A percentile compares a stretch with the other conserved stretches of the same genome.
Evolutionary conservation across 441 rosid species (phyloP).

Genomic region (Croton laevigatus): DNA sequence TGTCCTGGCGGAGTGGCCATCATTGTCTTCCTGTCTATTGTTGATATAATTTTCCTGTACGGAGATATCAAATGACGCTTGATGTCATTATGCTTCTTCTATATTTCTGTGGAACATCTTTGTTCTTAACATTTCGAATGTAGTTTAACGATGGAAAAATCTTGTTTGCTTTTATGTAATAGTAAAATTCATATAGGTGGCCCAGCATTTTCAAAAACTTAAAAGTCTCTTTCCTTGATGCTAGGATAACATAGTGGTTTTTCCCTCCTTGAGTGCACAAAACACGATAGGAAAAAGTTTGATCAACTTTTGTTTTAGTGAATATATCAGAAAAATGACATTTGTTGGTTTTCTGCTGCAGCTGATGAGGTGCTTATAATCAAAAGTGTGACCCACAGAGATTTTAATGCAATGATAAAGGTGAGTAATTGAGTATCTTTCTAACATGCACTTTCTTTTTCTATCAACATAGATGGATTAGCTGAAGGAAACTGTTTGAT

Average conservation of each 20-base stretch:
- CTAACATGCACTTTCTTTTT: constrained; percentile 1
- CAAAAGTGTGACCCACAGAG: constrained; percentile 86
- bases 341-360: constrained; percentile 34
- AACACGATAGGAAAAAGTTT: not conserved
- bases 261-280: not conserved
- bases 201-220: not conserved
- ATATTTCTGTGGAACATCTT: not conserved
- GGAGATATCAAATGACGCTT: constrained; percentile 9
- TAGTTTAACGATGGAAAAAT: constrained; percentile 3
- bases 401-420: constrained; percentile 93
- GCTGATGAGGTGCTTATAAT: constrained; percentile 91
- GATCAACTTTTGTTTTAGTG: constrained; percentile 4
- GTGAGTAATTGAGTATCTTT: constrained; percentile 31
- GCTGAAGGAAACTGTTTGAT: not conserved
- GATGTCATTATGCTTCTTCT: constrained; percentile 10
- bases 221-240: not conserved
- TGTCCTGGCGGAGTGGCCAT: not conserved
- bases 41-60: not conserved
- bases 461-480: not conserved
- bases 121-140: not conserved
- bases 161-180: not conserved
- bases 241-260: not conserved
- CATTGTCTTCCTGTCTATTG: not conserved
- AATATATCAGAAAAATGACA: too few species aligned
- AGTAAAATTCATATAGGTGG: not conserved